phyloP scores from a whole-genome alignment of 2,329 filamentous ascomycete genomes.

The Aspergillus tanneri region DNA sequence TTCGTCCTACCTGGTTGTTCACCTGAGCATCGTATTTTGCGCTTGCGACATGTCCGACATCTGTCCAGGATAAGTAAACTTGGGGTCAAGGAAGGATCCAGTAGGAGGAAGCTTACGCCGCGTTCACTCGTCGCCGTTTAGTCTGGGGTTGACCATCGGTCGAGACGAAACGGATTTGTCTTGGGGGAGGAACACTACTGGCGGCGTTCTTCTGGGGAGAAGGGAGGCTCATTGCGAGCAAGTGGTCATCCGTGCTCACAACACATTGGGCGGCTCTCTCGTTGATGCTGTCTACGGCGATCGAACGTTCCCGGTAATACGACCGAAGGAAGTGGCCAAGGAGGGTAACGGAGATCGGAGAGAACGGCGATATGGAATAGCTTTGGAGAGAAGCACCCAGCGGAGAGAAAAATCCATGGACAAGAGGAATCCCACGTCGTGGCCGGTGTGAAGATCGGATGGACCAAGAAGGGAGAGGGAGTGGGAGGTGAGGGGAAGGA shows the following conservation, averaged over 20 bases:
- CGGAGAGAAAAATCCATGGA: slow-evolving; percentile 25
- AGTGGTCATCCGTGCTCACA: slow-evolving; percentile 33
- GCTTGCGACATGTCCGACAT: slow-evolving; percentile 70
- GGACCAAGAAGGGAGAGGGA: slow-evolving; percentile 8
- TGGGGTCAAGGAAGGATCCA: slow-evolving; percentile 6
- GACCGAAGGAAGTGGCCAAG: slow-evolving; percentile 12
- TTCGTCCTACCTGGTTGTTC: slow-evolving; percentile 58
- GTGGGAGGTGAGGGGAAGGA: slow-evolving; percentile 5
- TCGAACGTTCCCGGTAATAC: slow-evolving; percentile 12
- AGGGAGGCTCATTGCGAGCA: slow-evolving; percentile 43
- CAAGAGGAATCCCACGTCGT: slow-evolving; percentile 19
- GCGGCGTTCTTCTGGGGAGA: slow-evolving; percentile 39
- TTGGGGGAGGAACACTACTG: slow-evolving; percentile 31
- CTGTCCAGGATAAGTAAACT: slow-evolving; percentile 37
- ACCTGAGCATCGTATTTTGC: slow-evolving; percentile 73
- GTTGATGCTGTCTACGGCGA: slow-evolving; percentile 10
- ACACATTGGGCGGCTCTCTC: slow-evolving; percentile 31
- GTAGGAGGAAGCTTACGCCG: slow-evolving; percentile 58
- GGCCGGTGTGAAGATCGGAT: slow-evolving; percentile 14
- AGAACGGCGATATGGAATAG: slow-evolving; percentile 15
- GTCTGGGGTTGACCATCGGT: slow-evolving; percentile 78
- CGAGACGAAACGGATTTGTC: slow-evolving; percentile 73
- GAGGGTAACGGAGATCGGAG: slow-evolving; percentile 10
- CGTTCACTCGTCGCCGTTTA: slow-evolving; percentile 75
- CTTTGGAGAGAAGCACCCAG: slow-evolving; percentile 17